A percentile compares a stretch with the other conserved stretches of the same genome.
phyloP scores from a whole-genome alignment of 345 rosid species.

The Aquilaria sinensis region DNA sequence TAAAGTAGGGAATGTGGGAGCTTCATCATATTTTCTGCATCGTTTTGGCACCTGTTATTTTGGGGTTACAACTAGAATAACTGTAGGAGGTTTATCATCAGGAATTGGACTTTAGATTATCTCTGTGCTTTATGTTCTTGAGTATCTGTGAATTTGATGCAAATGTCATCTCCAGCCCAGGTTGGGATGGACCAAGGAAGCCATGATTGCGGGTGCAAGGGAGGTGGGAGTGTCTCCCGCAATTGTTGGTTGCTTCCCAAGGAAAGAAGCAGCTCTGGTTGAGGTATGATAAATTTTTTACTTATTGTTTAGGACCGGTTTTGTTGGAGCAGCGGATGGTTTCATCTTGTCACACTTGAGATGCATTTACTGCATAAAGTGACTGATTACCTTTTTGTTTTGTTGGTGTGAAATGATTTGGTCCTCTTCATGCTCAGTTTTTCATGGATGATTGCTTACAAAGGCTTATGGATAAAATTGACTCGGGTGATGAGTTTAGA shows the following conservation, averaged over 20 bases:
- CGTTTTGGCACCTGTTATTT: neutral
- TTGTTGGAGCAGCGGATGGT: neutral
- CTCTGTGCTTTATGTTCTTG: neutral
- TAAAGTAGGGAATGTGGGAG: too few species aligned
- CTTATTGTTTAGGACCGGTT: constrained; percentile 1
- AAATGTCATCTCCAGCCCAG: constrained; percentile 30
- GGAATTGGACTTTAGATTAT: neutral
- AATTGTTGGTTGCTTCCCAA: constrained; percentile 74
- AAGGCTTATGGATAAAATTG: constrained; percentile 63
- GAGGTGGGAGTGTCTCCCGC: constrained; percentile 89
- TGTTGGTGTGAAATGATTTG: neutral
- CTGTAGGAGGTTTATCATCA: neutral
- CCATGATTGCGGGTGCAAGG: constrained; percentile 89
- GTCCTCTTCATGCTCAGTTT: constrained; percentile 31
- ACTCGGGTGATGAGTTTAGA: constrained; percentile 47
- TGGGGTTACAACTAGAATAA: neutral
- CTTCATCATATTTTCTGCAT: neutral
- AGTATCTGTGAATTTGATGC: too few species aligned
- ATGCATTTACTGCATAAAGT: neutral
- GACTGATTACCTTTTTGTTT: neutral
- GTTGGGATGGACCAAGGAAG: constrained; percentile 84
- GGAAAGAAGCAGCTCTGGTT: constrained; percentile 83
- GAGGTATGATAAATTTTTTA: constrained; percentile 42
- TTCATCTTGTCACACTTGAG: neutral
- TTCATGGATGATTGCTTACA: constrained; percentile 90